Evolutionary conservation across 768 basidiomycete species (phyloP), one percentile per base, ranked within the genome.

Genomic region (Suillus alpinus): DNA sequence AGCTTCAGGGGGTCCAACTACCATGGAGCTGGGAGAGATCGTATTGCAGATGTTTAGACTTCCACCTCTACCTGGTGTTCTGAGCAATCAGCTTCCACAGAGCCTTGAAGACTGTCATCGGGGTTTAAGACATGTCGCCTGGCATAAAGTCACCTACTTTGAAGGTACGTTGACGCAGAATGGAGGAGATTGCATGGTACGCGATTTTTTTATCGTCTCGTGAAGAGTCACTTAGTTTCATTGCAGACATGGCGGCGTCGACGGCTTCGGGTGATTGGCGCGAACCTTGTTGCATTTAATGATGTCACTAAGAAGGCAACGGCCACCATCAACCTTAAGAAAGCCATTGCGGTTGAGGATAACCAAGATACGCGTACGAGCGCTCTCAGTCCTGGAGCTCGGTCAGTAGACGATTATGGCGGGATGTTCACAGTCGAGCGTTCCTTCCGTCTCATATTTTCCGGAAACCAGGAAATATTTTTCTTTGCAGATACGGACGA

Each of bases 71-170:
- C 90, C 92, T n/a, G 93, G 94, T 18, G 78, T 97, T 23, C 75
- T 85, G 39, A 81, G 85, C 20, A 86, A 88, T 47, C 83, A 92
- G 62, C 78, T 98, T 20, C 95, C 96, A 14, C 90, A 95, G 73
- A 94, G 92, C 68, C 78, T 98, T 66, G 95, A 98, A 58, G 96
- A 98, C 68, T 95, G 93, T 67, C 83, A 89, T 66, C 85, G 92
- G 14, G 95, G 96, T 1, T 77, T 98, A 64, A 80, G 92, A 61
- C 90, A 95, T 67, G 87, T 94, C 59, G 88, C 89, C 40, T 97
- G 94, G 95, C 94, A 96, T 69, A 95, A 95, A 77, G 84, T 89
- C 65, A 92, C 94, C 23, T 95, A 96, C 75, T 93, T 92, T 75
- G 91, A 97, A 73, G 94, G 96, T 31, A 88, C 86, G 0, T 74